Conservation (phyloP, 805 yeast genomes). For the Debaryomyces tyrocola region DNA sequence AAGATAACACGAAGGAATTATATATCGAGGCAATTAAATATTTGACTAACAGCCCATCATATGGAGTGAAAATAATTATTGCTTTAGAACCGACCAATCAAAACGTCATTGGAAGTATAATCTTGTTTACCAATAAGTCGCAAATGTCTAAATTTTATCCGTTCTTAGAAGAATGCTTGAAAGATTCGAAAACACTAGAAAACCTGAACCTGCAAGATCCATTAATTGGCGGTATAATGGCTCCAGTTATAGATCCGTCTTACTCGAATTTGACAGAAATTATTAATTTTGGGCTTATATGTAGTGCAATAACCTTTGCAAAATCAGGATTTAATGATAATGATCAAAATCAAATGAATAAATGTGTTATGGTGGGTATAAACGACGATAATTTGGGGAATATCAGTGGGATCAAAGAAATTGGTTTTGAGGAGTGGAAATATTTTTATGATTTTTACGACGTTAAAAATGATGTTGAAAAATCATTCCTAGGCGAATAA, state of each 20-base stretch:
- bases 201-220: neutral
- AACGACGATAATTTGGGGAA: conserved; percentile 30
- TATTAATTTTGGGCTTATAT: conserved; percentile 55
- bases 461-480: conserved; percentile 9
- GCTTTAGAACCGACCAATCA: conserved; percentile 55
- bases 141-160: conserved; percentile 50
- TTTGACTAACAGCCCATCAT: conserved; percentile 23
- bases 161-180: conserved; percentile 44
- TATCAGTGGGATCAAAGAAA: conserved; percentile 36
- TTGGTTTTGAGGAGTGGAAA: conserved; percentile 43
- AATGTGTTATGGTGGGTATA: conserved; percentile 39
- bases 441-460: conserved; percentile 37
- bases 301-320: conserved; percentile 52
- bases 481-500: neutral
- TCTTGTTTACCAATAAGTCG: conserved; percentile 48
- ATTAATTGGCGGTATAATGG: conserved; percentile 53
- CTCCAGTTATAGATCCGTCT: conserved; percentile 52
- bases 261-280: conserved; percentile 54
- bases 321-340: conserved; percentile 32
- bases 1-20: conserved; percentile 18
- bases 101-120: conserved; percentile 52
- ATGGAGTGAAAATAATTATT: conserved; percentile 47
- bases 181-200: conserved; percentile 6
- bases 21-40: conserved; percentile 39
- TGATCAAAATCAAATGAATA: conserved; percentile 22